Evolutionary conservation across 1,284 basidiomycete genomes (phyloP).

Genomic region (Schizophyllum commune): DNA sequence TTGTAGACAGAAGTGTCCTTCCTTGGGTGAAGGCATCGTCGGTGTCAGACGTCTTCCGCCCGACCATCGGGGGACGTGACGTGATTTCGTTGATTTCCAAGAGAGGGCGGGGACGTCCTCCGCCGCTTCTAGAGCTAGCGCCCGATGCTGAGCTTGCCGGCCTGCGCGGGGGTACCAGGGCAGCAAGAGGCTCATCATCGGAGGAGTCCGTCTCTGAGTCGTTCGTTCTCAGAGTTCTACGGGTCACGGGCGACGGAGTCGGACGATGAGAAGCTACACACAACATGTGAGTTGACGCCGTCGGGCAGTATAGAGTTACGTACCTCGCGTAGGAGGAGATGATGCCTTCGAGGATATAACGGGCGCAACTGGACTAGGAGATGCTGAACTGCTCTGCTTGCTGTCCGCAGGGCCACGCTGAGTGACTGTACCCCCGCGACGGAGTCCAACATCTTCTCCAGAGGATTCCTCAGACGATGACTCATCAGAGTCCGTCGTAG

Average conservation of each 20-base stretch:
- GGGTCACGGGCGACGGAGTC: constrained; percentile 6
- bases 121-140: constrained; percentile 6
- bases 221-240: neutral
- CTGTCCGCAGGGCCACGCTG: neutral
- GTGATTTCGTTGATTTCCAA: constrained; percentile 38
- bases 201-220: constrained; percentile 30
- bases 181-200: constrained; percentile 38
- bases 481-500: constrained; percentile 3
- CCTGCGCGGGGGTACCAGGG: constrained; percentile 31
- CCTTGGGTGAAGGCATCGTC: constrained; percentile 32
- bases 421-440: constrained; percentile 6
- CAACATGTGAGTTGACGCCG: neutral
- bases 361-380: neutral
- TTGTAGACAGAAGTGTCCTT: constrained; percentile 22
- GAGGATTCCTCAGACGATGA: constrained; percentile 6
- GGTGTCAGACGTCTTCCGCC: constrained; percentile 9
- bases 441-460: constrained; percentile 3
- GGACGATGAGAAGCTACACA: neutral
- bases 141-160: constrained; percentile 22
- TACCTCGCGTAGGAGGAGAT: neutral
- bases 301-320: neutral
- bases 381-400: constrained; percentile 22
- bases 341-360: neutral
- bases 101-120: constrained; percentile 27
- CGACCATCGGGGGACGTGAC: constrained; percentile 10